A percentile compares a stretch with the other conserved stretches of the same genome.
Evolutionary conservation across 179 eudicot species (phyloP).

Genomic region (Corrigiola litoralis): DNA sequence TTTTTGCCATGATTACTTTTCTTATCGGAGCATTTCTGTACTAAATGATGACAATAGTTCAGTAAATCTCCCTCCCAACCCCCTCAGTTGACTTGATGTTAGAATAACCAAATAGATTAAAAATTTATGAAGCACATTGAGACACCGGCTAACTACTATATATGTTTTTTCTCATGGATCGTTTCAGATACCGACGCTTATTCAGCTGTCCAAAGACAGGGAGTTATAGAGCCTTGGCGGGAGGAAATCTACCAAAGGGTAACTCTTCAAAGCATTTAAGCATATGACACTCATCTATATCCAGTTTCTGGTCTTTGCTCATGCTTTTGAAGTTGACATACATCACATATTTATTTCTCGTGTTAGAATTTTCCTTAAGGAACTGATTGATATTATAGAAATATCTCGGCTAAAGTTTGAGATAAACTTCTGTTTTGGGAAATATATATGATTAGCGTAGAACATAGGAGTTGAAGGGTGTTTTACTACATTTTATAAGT

Average conservation of each 20-base stretch:
- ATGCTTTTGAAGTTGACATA: too few species aligned
- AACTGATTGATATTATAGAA: neutral
- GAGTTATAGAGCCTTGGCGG: constrained; percentile 14
- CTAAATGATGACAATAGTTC: neutral
- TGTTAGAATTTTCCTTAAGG: neutral
- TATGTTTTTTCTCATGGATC: neutral
- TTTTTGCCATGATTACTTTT: too few species aligned
- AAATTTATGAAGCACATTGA: neutral
- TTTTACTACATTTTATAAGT: too few species aligned
- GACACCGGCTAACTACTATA: neutral
- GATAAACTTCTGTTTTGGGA: too few species aligned
- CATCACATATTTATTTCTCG: neutral
- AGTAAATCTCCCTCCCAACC: neutral
- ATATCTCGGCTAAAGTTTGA: too few species aligned
- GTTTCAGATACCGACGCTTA: constrained; percentile 7
- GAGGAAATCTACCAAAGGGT: constrained; percentile 19
- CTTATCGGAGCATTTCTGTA: neutral
- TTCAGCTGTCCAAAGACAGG: constrained; percentile 6
- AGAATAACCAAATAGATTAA: neutral
- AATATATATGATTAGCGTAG: too few species aligned
- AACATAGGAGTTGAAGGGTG: too few species aligned
- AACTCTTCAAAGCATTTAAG: neutral
- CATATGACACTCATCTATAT: neutral
- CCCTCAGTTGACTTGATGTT: neutral
- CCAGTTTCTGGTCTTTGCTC: neutral